Conservation (phyloP, 2,329 filamentous ascomycete genomes). For the Aspergillus pseudoterreus region DNA sequence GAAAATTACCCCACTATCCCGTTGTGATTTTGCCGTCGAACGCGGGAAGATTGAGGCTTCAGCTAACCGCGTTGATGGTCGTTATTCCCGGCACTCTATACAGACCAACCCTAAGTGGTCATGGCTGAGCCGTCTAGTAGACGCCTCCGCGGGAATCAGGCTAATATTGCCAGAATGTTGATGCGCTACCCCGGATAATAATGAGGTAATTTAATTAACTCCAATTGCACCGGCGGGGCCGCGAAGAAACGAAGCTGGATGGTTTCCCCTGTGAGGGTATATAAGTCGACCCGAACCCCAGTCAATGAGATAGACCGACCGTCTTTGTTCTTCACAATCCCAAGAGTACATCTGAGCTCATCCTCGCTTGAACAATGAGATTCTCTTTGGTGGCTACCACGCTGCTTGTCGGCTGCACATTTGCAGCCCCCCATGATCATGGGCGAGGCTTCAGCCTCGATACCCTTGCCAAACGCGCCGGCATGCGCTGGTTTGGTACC, state of each 20-base stretch:
- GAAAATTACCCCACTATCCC: no score
- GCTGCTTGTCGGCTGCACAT: neutral
- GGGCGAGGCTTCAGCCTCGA: conserved; percentile 35
- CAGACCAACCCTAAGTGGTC: no score
- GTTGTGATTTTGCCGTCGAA: no score
- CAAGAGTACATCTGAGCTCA: neutral
- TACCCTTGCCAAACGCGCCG: conserved; percentile 51
- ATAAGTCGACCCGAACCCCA: neutral
- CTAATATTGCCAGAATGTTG: neutral
- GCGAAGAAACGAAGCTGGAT: no score
- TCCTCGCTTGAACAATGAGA: neutral
- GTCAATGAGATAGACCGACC: neutral
- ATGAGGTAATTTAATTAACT: neutral
- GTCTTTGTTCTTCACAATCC: neutral
- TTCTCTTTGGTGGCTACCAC: neutral
- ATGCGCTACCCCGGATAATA: neutral
- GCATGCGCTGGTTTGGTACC: conserved; percentile 52
- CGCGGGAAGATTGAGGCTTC: no score
- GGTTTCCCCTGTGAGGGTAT: neutral
- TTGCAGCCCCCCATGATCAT: neutral
- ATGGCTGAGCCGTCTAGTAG: no score
- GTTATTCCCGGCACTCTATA: no score
- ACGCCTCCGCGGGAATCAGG: neutral
- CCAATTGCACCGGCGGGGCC: no score
- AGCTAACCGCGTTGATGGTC: no score